phyloP scores from a whole-genome alignment of 2,329 filamentous ascomycete genomes.

The Aurifilum marmelostoma region DNA sequence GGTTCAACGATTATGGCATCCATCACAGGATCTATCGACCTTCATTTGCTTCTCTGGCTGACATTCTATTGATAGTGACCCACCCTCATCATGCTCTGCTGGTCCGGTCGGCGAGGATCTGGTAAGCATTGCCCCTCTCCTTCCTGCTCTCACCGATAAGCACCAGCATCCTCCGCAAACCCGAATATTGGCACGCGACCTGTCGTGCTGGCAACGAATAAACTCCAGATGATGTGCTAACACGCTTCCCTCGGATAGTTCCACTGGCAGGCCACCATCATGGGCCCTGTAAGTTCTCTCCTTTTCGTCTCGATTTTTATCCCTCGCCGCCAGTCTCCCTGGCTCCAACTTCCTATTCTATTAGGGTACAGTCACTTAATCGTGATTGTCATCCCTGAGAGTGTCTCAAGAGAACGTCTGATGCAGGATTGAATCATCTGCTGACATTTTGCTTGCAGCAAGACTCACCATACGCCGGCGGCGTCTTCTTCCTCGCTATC shows the following conservation, averaged over 20 bases:
- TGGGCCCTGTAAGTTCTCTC: constrained; percentile 86
- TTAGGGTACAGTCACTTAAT: constrained; percentile 11
- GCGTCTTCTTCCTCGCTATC: constrained; percentile 98
- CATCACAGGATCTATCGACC: not conserved
- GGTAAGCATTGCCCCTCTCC: constrained; percentile 63
- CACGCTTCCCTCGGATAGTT: constrained; percentile 63
- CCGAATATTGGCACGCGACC: constrained; percentile 17
- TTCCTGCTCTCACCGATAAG: constrained; percentile 33
- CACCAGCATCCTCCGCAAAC: constrained; percentile 9
- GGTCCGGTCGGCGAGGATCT: constrained; percentile 96
- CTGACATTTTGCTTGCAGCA: constrained; percentile 57
- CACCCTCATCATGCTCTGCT: constrained; percentile 97
- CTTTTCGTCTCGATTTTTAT: constrained; percentile 27
- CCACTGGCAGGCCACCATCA: constrained; percentile 99
- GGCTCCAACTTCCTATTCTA: constrained; percentile 2
- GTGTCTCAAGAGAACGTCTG: constrained; percentile 10
- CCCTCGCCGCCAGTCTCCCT: constrained; percentile 6
- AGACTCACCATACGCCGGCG: constrained; percentile 96
- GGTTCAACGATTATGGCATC: not conserved
- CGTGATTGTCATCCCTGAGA: not conserved
- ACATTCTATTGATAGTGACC: constrained; percentile 68
- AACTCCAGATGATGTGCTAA: constrained; percentile 37
- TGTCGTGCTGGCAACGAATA: constrained; percentile 7
- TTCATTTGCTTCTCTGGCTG: constrained; percentile 34
- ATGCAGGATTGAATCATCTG: constrained; percentile 16